Conservation (phyloP, 768 basidiomycete species). For the Suillus discolor region DNA sequence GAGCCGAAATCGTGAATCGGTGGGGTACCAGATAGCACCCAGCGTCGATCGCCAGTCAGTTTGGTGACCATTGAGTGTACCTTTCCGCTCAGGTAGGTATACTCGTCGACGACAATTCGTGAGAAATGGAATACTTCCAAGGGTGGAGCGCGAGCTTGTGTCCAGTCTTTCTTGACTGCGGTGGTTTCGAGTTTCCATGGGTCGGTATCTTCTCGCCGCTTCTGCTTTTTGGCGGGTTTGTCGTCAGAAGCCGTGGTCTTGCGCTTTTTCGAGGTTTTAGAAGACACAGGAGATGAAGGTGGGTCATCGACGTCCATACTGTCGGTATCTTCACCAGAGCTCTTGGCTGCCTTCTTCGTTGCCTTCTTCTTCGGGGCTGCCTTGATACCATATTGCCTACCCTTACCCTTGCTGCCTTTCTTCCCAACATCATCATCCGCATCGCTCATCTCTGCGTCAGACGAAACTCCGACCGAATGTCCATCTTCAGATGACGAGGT, state of each 20-base stretch:
- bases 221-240: constrained; percentile 54
- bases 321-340: constrained; percentile 38
- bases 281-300: constrained; percentile 34
- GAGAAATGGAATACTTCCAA: constrained; percentile 93
- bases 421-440: constrained; percentile 29
- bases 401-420: constrained; percentile 23
- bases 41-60: constrained; percentile 76
- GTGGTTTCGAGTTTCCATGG: constrained; percentile 75
- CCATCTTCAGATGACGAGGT: constrained; percentile 34
- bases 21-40: constrained; percentile 97
- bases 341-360: constrained; percentile 34
- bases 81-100: constrained; percentile 87
- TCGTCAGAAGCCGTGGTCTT: constrained; percentile 39
- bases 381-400: constrained; percentile 11
- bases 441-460: constrained; percentile 24
- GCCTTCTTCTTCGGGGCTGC: constrained; percentile 29
- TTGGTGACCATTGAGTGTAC: constrained; percentile 77
- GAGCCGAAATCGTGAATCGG: constrained; percentile 90
- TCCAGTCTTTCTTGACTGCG: constrained; percentile 73
- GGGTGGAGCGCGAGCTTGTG: constrained; percentile 77
- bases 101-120: constrained; percentile 90
- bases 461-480: constrained; percentile 21
- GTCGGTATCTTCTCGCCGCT: constrained; percentile 63
- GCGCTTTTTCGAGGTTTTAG: constrained; percentile 46
- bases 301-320: constrained; percentile 62